Evolutionary conservation across 176 grass and related monocot genomes (phyloP), one percentile per base, ranked within the genome.

Genomic region (Tillandsia fasciculata): DNA sequence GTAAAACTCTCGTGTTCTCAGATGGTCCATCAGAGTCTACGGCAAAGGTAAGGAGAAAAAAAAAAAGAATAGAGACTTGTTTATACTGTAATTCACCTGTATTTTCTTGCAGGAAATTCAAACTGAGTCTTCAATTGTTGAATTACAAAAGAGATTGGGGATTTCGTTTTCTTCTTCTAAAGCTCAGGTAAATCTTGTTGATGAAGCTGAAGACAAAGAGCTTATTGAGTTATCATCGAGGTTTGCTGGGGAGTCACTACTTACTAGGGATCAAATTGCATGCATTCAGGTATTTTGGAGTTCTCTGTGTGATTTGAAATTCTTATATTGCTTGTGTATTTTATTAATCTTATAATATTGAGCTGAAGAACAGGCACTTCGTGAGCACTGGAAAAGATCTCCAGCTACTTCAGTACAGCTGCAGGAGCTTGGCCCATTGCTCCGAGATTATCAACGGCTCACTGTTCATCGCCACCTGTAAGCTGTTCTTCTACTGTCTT

Each of bases 151-250:
- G 66, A 86, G 68, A 83, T 76, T 96, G 75, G 83, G 89, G 49
- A 85, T 96, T 81, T 52, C 79, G 78, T 63, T 87, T 83, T 81
- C 89, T 68, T 68, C 29, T 75, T 50, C 81, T 56, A 81, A 90
- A 87, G 58, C 50, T 76, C 69, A 85, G 67, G 53, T 65, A 79
- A 87, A 75, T 73, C 76, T 87, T 81, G 80, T 81, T 18, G 81
- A 97, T 13, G 86, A 97, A 87, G 72, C 66, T 64, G 78, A 87
- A 26, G 93, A 97, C 54, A 87, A 85, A 83, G 93, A 97, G 83
- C 81, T 97, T 66, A 52, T 71, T 78, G 84, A 85, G 66, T 79
- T 90, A 65, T 84, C 87, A 9, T 81, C 81, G 11, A 84, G 79
- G 69, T 83, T 96, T 80, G 70, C 74, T 66, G 87, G 81, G 59